Base-by-base conservation (phyloP, 75 land plant species). In the Sequoiadendron giganteum region DNA sequence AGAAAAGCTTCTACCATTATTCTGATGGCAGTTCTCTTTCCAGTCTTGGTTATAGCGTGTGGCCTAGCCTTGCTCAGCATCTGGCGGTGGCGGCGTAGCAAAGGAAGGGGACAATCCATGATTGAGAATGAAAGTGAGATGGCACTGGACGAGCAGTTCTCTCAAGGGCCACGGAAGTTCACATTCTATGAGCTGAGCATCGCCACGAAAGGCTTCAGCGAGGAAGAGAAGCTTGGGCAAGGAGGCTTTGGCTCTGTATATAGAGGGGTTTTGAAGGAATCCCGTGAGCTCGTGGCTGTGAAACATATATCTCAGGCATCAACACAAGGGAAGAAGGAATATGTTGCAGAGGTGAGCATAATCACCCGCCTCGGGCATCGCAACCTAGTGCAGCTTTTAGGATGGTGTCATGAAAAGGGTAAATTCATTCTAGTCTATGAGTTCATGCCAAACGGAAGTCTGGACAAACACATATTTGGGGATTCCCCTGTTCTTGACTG, bases 381-480 rank as follows among this genome's bases (percentile, higher is more conserved):
- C 32, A 93, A 92, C 52, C 83, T 93, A n/a, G 92, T 93, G 18
- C 86, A 85, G 85, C 91, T 93, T 4, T 36, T 88, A 3, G 94
- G 94, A 8, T 93, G 93, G 93, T 92, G 94, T 89, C 91, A 93
- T 47, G 89, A 89, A 13, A 21, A 61, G 72, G 70, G 43, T 2
- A 90, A 90, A 28, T 72, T 91, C 68, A 49, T 93, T 49, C 89
- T 93, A 28, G 95, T 94, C 49, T 94, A 94, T 39, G 92, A 94
- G 75, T 92, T 61, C 87, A 91, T 94, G 93, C 85, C 91, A 3
- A 90, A 90, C 21, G 89, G 91, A 15, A 92, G 88, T 86, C 84
- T 89, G 38, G 93, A 87, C 85, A 87, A 40, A 30, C 65, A 85
- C 82, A 85, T 88, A 5, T 88, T 87, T 73, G 87, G 58, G 11